phyloP scores from a whole-genome alignment of 129 eudicot genomes.

The carrot (Daucus carota) region DH1_v3.0 NC_030385.2:11440501-11441000 shows the following conservation, averaged over 20 bases:
- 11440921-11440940: conserved; percentile 66
- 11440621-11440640: background rate
- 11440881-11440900: conserved; percentile 23
- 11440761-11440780: background rate
- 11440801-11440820: background rate
- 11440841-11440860: background rate
- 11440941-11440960: conserved; percentile 64
- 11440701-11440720: background rate
- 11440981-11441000: background rate
- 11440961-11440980: background rate
- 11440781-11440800: background rate
- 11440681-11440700: background rate
- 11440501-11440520: background rate
- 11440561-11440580: conserved; percentile 65
- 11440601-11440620: conserved; percentile 42
- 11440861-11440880: background rate
- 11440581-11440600: conserved; percentile 52
- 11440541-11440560: background rate
- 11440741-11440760: background rate
- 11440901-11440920: conserved; percentile 45
- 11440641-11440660: background rate
- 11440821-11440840: background rate
- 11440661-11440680: background rate
- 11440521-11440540: conserved; percentile 1
- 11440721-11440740: background rate